Evolutionary conservation across 2,329 filamentous ascomycete genomes (phyloP).

Genomic region (Colletotrichum liriopes): DNA sequence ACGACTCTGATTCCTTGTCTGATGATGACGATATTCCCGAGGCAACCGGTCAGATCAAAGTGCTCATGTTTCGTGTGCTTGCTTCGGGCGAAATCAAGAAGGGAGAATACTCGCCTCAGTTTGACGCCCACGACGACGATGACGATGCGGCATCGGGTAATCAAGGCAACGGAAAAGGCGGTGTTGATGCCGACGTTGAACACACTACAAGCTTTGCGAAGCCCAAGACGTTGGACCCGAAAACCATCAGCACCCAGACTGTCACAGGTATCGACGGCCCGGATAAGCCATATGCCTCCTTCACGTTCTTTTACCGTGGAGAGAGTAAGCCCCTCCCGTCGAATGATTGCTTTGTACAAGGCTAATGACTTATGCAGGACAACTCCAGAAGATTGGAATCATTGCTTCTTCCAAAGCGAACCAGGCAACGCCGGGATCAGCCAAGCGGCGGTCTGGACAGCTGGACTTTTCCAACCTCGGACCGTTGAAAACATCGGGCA

Average conservation of each 20-base stretch:
- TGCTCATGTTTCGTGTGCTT: conserved; percentile 94
- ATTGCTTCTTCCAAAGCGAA: conserved; percentile 77
- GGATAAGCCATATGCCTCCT: conserved; percentile 95
- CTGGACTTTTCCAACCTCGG: conserved; percentile 89
- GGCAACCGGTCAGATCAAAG: conserved; percentile 97
- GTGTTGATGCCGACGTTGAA: conserved; percentile 87
- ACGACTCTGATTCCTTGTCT: conserved; percentile 81
- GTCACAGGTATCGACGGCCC: conserved; percentile 98
- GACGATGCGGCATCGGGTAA: conserved; percentile 73
- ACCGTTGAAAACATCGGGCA: conserved; percentile 88
- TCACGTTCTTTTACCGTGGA: conserved; percentile 98
- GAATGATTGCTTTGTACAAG: conserved; percentile 10
- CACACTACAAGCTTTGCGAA: conserved; percentile 99
- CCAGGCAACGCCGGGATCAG: conserved; percentile 71
- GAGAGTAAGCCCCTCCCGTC: conserved; percentile 78
- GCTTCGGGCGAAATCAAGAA: conserved; percentile 98
- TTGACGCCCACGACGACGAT: conserved; percentile 96
- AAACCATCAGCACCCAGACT: conserved; percentile 98
- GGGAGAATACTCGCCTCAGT: conserved; percentile 97
- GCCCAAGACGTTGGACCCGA: conserved; percentile 94
- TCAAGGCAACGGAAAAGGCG: conserved; percentile 69
- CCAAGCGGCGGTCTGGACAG: conserved; percentile 86
- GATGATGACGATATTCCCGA: conserved; percentile 92
- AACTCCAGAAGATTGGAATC: conserved; percentile 97
- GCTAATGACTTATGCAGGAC: conserved; percentile 68